These are phyloP conservation scores for Apophysomyces elegans DNA, from an alignment of 371 early-diverging fungal genomes.

Conservation along the genomic window DNA sequence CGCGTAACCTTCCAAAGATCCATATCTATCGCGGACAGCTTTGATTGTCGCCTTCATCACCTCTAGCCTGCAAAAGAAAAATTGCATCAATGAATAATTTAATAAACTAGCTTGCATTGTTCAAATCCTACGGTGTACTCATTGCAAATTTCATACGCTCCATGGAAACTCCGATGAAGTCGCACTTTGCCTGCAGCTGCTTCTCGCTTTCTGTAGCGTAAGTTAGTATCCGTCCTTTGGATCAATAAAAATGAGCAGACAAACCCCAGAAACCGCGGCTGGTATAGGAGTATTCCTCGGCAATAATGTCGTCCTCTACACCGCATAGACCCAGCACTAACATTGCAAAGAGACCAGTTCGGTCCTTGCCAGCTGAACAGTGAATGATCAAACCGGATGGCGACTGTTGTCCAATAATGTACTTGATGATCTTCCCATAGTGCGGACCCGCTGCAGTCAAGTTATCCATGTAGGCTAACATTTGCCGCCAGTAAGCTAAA, in stretches of 20 bases:
- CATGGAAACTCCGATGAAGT: slow-evolving; percentile 10
- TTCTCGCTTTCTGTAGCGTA: slow-evolving; percentile 9
- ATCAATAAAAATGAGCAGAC: background rate
- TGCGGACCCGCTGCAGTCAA: slow-evolving; percentile 23
- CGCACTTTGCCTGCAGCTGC: slow-evolving; percentile 13
- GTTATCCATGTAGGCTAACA: background rate
- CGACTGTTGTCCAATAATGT: background rate
- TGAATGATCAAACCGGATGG: slow-evolving; percentile 61
- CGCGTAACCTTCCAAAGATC: slow-evolving; percentile 39
- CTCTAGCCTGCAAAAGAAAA: slow-evolving; percentile 16
- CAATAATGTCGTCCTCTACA: slow-evolving; percentile 73
- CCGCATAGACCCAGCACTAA: slow-evolving; percentile 69
- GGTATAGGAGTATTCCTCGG: slow-evolving; percentile 69
- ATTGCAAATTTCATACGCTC: slow-evolving; percentile 21
- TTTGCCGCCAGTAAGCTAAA: background rate
- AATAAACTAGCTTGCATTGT: too few relatives aligned
- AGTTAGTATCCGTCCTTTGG: background rate
- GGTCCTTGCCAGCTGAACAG: slow-evolving; percentile 87
- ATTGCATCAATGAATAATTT: too few relatives aligned
- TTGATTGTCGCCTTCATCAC: slow-evolving; percentile 33
- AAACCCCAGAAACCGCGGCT: slow-evolving; percentile 39
- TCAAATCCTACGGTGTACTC: slow-evolving; percentile 16
- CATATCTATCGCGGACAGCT: slow-evolving; percentile 29
- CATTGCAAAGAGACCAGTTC: slow-evolving; percentile 80
- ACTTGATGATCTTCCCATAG: background rate